Percentiles rank a stretch among this genome's conserved stretches.
Conservation (phyloP, 805 yeast species). For the Blastobotrys chiropterorum region DNA sequence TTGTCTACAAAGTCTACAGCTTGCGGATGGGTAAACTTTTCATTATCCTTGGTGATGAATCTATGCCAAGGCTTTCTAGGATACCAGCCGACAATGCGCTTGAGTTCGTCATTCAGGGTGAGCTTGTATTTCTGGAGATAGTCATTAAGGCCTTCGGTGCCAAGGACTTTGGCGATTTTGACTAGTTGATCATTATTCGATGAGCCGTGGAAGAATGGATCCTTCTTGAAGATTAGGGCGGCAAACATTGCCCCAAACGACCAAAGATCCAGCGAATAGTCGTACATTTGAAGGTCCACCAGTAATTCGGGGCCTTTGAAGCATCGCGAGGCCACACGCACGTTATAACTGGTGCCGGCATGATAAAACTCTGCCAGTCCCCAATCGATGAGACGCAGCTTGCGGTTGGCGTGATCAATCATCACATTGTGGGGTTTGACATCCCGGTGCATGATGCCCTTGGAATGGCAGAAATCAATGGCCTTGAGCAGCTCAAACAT, state of each 20-base stretch:
- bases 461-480: constrained; percentile 82
- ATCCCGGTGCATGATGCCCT: constrained; percentile 95
- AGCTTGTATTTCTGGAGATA: constrained; percentile 70
- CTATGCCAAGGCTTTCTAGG: constrained; percentile 82
- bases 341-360: constrained; percentile 82
- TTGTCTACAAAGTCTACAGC: constrained; percentile 77
- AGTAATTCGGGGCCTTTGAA: constrained; percentile 91
- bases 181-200: constrained; percentile 88
- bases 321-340: constrained; percentile 87
- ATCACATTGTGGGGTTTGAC: constrained; percentile 94
- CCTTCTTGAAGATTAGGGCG: constrained; percentile 81
- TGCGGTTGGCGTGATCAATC: constrained; percentile 73
- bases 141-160: constrained; percentile 68
- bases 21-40: constrained; percentile 60
- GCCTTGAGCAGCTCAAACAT: constrained; percentile 76
- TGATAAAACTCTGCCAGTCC: constrained; percentile 94
- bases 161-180: constrained; percentile 81
- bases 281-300: constrained; percentile 81
- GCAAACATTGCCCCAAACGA: constrained; percentile 91
- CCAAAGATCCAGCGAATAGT: constrained; percentile 90
- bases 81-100: constrained; percentile 63
- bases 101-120: constrained; percentile 66
- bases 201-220: constrained; percentile 88
- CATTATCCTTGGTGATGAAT: constrained; percentile 66
- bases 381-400: constrained; percentile 85